phyloP scores from a whole-genome alignment of 495 filamentous ascomycete genomes.

The Penicillium riverlandense region DNA sequence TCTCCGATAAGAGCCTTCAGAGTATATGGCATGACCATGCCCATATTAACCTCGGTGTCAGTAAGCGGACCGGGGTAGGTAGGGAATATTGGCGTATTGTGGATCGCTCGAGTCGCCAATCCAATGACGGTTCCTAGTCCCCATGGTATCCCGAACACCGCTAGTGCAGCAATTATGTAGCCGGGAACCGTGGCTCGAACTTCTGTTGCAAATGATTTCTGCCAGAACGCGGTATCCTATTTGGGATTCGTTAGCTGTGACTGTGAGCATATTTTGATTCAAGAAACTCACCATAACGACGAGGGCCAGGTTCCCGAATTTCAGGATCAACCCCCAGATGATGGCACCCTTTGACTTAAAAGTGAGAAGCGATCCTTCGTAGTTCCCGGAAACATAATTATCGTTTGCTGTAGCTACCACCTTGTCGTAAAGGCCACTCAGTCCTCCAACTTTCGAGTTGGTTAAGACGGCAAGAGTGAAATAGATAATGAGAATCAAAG shows the following conservation, averaged over 20 bases:
- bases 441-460: constrained; percentile 22
- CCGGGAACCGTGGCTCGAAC: constrained; percentile 35
- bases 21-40: constrained; percentile 40
- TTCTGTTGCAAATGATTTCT: constrained; percentile 41
- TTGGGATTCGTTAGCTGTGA: neutral
- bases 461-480: constrained; percentile 29
- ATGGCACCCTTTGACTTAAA: constrained; percentile 47
- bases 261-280: neutral
- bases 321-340: constrained; percentile 40
- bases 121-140: constrained; percentile 44
- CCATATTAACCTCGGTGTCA: constrained; percentile 32
- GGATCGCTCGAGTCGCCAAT: constrained; percentile 38
- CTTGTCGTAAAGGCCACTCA: constrained; percentile 32
- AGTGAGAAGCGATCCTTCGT: constrained; percentile 38
- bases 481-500: constrained; percentile 32
- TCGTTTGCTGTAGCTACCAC: constrained; percentile 21
- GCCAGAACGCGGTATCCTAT: constrained; percentile 47
- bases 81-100: constrained; percentile 40
- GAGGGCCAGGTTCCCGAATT: constrained; percentile 43
- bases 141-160: constrained; percentile 44
- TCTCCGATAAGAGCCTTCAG: constrained; percentile 44
- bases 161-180: constrained; percentile 37
- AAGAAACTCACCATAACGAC: constrained; percentile 38
- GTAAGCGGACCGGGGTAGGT: constrained; percentile 43
- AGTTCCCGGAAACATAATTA: constrained; percentile 38